Conservation (phyloP, 345 rosid species). For the Limnanthes douglasii region DNA sequence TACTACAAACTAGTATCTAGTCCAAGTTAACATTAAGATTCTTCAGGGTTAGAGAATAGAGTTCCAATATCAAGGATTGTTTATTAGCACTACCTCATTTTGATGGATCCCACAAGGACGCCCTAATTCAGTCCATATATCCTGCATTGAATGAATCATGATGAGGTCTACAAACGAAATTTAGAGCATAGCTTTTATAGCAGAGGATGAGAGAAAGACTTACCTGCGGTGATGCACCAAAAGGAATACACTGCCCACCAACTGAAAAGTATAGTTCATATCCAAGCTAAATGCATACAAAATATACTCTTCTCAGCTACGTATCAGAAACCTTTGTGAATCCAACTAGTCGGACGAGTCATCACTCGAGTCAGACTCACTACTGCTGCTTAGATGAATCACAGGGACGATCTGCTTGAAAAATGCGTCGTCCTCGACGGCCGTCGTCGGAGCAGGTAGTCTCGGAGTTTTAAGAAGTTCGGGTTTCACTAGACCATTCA, state of each 20-base stretch:
- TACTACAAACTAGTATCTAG: too few species aligned
- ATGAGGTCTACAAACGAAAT: slow-evolving; percentile 4
- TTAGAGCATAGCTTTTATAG: slow-evolving; percentile 4
- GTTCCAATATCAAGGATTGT: slow-evolving; percentile 1
- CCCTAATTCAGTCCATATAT: slow-evolving; percentile 95
- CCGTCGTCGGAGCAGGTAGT: too few species aligned
- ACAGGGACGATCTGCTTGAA: too few species aligned
- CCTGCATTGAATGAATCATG: slow-evolving; percentile 29
- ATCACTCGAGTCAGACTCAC: too few species aligned
- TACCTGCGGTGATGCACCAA: slow-evolving; percentile 99
- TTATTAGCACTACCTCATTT: slow-evolving; percentile 47
- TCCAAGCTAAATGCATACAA: slow-evolving; percentile 55
- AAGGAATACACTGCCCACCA: slow-evolving; percentile 87
- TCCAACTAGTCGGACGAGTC: too few species aligned
- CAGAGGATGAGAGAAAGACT: slow-evolving; percentile 3
- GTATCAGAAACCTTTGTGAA: too few species aligned
- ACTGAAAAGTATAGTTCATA: slow-evolving; percentile 59
- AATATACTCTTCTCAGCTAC: too few species aligned
- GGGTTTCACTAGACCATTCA: too few species aligned
- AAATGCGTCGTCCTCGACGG: too few species aligned
- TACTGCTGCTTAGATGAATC: too few species aligned
- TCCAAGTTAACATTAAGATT: slow-evolving; percentile 5
- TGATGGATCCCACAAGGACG: slow-evolving; percentile 97
- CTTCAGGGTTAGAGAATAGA: slow-evolving; percentile 1
- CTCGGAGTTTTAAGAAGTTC: too few species aligned